Conservation (phyloP, 139 green algal species). For the Chlorella vulgaris region DNA sequence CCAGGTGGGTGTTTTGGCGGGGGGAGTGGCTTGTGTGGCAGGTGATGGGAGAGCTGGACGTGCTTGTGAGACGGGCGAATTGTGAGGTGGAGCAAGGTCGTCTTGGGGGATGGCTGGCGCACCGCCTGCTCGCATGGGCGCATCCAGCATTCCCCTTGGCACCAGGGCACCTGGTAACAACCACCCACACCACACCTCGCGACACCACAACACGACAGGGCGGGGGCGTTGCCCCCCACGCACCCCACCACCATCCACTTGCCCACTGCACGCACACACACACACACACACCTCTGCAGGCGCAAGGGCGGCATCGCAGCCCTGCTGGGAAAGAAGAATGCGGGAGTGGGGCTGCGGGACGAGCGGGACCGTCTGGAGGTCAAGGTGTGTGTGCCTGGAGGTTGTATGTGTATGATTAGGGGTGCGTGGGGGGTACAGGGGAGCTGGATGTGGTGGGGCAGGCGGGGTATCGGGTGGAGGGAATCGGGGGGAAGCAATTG, state of each 20-base stretch:
- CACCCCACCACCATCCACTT: too few species aligned
- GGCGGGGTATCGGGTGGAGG: too few species aligned
- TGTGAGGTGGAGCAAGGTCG: background rate
- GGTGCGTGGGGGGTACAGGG: too few species aligned
- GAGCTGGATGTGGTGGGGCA: too few species aligned
- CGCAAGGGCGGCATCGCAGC: constrained; percentile 33
- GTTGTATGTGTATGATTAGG: too few species aligned
- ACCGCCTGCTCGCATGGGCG: background rate
- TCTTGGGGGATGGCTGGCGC: background rate
- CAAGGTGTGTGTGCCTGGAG: constrained; percentile 52
- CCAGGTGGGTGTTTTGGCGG: constrained; percentile 28
- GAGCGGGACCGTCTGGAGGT: constrained; percentile 64
- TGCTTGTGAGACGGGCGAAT: too few species aligned
- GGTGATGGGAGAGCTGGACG: too few species aligned
- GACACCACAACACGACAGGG: background rate
- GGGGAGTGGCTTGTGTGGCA: background rate
- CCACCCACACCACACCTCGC: too few species aligned
- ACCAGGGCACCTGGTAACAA: too few species aligned
- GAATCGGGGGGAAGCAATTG: too few species aligned
- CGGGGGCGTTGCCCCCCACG: background rate
- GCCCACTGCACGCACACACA: too few species aligned
- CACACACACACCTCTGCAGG: too few species aligned
- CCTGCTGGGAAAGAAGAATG: constrained; percentile 59
- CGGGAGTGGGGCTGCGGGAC: constrained; percentile 70
- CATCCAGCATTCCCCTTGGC: background rate